Evolutionary conservation across 306 rosid species (phyloP).

Genomic region (Erythrophleum fordii): DNA sequence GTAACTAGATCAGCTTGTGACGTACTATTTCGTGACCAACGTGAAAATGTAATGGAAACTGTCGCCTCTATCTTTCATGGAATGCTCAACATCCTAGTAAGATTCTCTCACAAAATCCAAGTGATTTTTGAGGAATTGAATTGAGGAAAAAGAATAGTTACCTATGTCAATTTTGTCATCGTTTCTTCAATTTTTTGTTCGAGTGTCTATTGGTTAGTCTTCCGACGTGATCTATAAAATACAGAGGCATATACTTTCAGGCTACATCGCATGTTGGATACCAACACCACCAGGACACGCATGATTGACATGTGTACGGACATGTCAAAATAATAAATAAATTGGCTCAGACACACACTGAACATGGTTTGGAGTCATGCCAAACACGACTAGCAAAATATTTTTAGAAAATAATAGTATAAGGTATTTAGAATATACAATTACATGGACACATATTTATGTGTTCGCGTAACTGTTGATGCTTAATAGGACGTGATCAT

Average conservation of each 20-base stretch:
- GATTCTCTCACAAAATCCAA: background rate
- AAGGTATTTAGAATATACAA: too few relatives aligned
- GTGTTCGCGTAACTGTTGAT: too few relatives aligned
- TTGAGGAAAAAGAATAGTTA: too few relatives aligned
- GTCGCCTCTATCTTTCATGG: conserved; percentile 30
- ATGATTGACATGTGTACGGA: background rate
- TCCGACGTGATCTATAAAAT: too few relatives aligned
- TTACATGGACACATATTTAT: too few relatives aligned
- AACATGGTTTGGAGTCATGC: too few relatives aligned
- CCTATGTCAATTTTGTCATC: too few relatives aligned
- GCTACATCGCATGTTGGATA: background rate
- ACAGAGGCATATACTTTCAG: background rate
- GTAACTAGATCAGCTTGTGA: conserved; percentile 43
- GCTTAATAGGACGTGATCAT: background rate
- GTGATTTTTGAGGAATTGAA: too few relatives aligned
- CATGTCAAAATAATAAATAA: background rate
- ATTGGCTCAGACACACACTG: background rate
- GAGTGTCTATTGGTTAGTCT: background rate
- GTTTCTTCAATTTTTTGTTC: too few relatives aligned
- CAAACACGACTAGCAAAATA: too few relatives aligned
- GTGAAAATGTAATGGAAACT: background rate
- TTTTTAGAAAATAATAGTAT: too few relatives aligned
- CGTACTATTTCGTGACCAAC: background rate
- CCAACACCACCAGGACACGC: background rate
- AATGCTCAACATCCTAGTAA: conserved; percentile 41